These are phyloP conservation scores for Leccinum disarticulatum DNA, from an alignment of 768 basidiomycete species.

Conservation along the genomic window DNA sequence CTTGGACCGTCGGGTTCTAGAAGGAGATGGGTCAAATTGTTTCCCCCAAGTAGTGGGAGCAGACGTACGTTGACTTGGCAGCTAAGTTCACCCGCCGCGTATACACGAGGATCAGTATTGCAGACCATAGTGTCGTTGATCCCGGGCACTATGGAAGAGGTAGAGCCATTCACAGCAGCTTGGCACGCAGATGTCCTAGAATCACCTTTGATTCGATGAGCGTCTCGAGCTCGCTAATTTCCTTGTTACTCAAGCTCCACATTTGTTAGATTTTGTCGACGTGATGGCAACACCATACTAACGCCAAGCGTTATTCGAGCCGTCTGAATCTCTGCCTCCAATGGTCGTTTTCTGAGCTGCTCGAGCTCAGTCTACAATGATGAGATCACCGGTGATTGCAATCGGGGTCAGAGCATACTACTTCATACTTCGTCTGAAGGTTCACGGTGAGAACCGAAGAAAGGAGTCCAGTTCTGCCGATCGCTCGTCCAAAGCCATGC, in stretches of 20 bases:
- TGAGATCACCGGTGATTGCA: background rate
- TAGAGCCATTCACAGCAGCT: conserved; percentile 39
- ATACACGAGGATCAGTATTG: conserved; percentile 68
- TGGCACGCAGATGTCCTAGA: conserved; percentile 56
- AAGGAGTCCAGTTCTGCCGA: conserved; percentile 53
- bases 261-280: conserved; percentile 1
- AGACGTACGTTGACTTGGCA: conserved; percentile 77
- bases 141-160: conserved; percentile 27
- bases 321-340: conserved; percentile 73
- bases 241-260: conserved; percentile 71
- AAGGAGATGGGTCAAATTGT: conserved; percentile 1
- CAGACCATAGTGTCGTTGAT: conserved; percentile 70
- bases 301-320: conserved; percentile 69
- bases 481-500: conserved; percentile 37
- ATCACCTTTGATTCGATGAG: conserved; percentile 91
- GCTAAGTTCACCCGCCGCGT: conserved; percentile 78
- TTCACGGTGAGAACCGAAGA: conserved; percentile 26
- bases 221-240: conserved; percentile 90
- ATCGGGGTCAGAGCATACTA: conserved; percentile 23
- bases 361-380: conserved; percentile 58
- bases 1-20: conserved; percentile 84
- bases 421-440: conserved; percentile 54
- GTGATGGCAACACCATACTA: conserved; percentile 23
- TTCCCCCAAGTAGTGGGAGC: background rate
- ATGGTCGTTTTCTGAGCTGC: conserved; percentile 64